Evolutionary conservation across 2,329 filamentous ascomycete species (phyloP).

Genomic region (Penicillium occitanis): DNA sequence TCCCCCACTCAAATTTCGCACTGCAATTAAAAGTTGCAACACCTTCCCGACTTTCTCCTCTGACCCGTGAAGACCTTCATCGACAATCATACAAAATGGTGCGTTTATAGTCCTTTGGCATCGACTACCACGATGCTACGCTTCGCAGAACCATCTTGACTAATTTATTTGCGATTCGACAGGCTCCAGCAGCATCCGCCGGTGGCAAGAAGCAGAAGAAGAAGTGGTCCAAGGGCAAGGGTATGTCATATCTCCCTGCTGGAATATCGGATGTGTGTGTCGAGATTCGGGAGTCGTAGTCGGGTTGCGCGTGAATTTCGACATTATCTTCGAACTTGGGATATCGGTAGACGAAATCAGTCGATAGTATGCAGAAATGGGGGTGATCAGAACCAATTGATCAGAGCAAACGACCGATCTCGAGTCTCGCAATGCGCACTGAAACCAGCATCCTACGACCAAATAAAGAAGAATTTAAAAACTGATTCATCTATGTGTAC

Average conservation of each 20-base stretch:
- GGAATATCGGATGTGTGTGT: slow-evolving; percentile 14
- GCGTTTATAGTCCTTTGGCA: slow-evolving; percentile 20
- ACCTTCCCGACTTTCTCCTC: slow-evolving; percentile 28
- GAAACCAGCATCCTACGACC: neutral
- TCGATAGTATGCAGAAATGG: neutral
- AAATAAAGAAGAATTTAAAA: neutral
- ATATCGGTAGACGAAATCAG: too few species aligned
- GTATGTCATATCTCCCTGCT: slow-evolving; percentile 40
- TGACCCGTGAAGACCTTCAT: slow-evolving; percentile 35
- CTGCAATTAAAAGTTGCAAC: slow-evolving; percentile 34
- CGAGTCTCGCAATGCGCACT: slow-evolving; percentile 9
- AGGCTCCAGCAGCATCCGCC: slow-evolving; percentile 50
- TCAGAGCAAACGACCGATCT: neutral
- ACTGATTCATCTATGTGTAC: slow-evolving; percentile 33
- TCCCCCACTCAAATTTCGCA: slow-evolving; percentile 42
- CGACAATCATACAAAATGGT: slow-evolving; percentile 42
- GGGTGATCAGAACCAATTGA: neutral
- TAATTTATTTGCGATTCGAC: slow-evolving; percentile 23
- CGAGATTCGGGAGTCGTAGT: neutral
- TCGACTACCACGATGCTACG: neutral
- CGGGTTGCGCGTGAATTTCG: too few species aligned
- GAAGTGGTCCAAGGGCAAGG: slow-evolving; percentile 60
- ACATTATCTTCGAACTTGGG: too few species aligned
- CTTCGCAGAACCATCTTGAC: slow-evolving; percentile 9
- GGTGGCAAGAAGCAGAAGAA: slow-evolving; percentile 56